Evolutionary conservation across 352 stramenopile species (phyloP), one percentile per base, ranked within the genome.

Genomic region (Pythium graminicola): DNA sequence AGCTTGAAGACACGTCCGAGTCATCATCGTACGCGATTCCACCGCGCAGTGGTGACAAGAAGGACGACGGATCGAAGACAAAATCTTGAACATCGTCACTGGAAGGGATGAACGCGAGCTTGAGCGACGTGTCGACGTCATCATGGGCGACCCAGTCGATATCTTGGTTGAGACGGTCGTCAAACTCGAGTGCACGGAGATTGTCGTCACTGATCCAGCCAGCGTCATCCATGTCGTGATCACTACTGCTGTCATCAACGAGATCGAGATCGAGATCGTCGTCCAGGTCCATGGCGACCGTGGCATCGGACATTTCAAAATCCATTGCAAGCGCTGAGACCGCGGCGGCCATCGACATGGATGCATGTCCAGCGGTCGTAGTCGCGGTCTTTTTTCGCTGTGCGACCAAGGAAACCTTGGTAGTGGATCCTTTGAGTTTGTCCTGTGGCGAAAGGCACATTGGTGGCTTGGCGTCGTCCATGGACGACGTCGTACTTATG

Each of bases 201-300:
- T 86, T 86, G 60, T 89, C 81, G 62, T 92, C 81, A 50, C 73
- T 89, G 60, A 89, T 75, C 78, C 81, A 89, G 19, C 67, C 74
- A 43, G 51, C 63, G n/a, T 42, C 54, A 47, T 85, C 69, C 16
- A 67, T 49, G 13, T 61, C 43, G 13, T 57, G 29, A 32, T 62
- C 54, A 13, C 33, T 35, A 16, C 45, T 42, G 46, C 35, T 43
- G 31, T 33, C 54, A 19, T 38, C 38, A 13, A 62, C 39, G 11
- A 57, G 31, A 7, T 50, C 54, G 10, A 57, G 40, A 28, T 62
- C 54, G 20, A 57, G 53, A 14, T 54, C 54, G 20, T 46, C 28
- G 29, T 62, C 48, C 17, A 61, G 23, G 9, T 57, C 46, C 28
- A 47, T 40, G 13, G 29, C 51, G n/a, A 17, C 2, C 27, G 20